Evolutionary conservation across 2,329 filamentous ascomycete species (phyloP), one percentile per base, ranked within the genome.

Genomic region (Zymoseptoria passerinii): DNA sequence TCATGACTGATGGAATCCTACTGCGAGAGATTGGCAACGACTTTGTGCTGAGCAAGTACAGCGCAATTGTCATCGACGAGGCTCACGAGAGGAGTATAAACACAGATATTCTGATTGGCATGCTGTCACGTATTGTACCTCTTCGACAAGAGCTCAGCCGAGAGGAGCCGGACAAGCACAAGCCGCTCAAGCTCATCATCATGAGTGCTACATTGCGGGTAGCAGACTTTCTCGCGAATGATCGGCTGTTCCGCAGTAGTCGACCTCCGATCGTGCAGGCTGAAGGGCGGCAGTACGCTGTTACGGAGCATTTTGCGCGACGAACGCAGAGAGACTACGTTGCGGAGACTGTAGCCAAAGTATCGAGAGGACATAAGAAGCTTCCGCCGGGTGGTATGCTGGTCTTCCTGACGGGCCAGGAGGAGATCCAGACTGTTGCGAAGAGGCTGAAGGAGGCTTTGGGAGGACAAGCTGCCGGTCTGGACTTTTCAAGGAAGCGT

Each of bases 1-100:
- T 97, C 76, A 96, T 99, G 92, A 99, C 94, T 0, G 94, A 99
- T 73, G 94, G 94, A 81, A 91, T 99, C 28, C 78, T 99, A 60
- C 81, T 99, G 8, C 86, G 94, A 58, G 94, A 99, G 73, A 87
- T 96, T 56, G 86, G 89, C 0, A 86, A 94, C 64, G 94, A 99
- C 70, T 90, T 97, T 68, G 81, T 90, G 0, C 76, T 99, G 50
- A 84, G 82, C 53, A 95, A 95, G 67, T 99, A 99, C 73, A 96
- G 92, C 0, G 89, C 88, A 13, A 89, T 99, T 55, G 83, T 99
- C 53, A 92, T 99, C 61, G 94, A 99, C 68, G 94, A 99, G 74
- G 94, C 94, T 1, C 94, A 99, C 76, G 94, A 99, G 73, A 84
- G 95, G 67, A 97, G 91, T 68, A 89, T 96, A 67, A 97, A 99